Conservation (phyloP, 352 stramenopile genomes). For the Pythium dissotocum region DNA sequence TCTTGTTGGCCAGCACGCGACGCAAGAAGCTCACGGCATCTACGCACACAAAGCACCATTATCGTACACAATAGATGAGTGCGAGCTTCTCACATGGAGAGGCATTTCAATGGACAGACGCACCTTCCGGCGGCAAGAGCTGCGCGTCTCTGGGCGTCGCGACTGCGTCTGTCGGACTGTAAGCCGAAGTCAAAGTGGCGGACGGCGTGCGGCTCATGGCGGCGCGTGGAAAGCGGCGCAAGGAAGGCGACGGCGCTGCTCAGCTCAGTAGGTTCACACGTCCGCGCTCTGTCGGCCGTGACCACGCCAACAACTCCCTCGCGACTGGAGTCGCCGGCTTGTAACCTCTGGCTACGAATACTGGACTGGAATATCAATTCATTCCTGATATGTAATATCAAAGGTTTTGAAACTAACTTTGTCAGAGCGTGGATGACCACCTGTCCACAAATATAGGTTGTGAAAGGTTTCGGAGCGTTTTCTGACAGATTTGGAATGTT, state of each 20-base stretch:
- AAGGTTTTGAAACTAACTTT: background rate
- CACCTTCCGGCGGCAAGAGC: background rate
- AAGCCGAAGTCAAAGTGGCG: background rate
- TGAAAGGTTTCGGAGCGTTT: background rate
- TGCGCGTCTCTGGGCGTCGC: background rate
- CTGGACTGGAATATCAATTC: background rate
- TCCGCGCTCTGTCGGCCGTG: background rate
- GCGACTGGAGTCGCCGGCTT: slow-evolving; percentile 2
- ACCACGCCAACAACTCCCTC: background rate
- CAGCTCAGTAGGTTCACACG: background rate
- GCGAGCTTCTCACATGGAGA: no score
- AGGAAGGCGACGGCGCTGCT: background rate
- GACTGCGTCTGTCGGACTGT: background rate
- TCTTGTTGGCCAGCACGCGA: slow-evolving; percentile 22
- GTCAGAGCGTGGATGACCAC: background rate
- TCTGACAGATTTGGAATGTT: slow-evolving; percentile 8
- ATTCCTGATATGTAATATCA: background rate
- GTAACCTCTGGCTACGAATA: background rate
- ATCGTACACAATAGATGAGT: no score
- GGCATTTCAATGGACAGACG: background rate
- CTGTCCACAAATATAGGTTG: background rate
- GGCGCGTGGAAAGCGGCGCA: background rate
- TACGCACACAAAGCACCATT: background rate
- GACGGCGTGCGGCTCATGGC: background rate
- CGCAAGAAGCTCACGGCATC: slow-evolving; percentile 29